Percentiles rank a stretch among this genome's conserved stretches.
Conservation (phyloP, 2,329 filamentous ascomycete genomes). For the Talaromyces piceae region DNA sequence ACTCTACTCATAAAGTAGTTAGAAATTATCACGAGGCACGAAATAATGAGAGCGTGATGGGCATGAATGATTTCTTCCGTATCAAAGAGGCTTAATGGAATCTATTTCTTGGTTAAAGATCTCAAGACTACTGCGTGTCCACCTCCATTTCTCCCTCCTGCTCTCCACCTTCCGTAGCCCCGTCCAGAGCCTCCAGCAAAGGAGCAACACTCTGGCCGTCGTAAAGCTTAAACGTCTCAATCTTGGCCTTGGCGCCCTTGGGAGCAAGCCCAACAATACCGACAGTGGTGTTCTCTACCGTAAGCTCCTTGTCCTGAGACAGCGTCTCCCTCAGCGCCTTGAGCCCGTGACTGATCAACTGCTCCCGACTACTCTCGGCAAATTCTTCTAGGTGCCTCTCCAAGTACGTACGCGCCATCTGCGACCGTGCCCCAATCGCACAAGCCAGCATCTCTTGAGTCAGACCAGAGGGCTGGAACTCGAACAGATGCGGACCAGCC, state of each 20-base stretch:
- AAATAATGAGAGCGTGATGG: not conserved
- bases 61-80: slow-evolving; percentile 16
- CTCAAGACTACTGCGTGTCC: slow-evolving; percentile 37
- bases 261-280: slow-evolving; percentile 65
- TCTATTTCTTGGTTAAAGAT: slow-evolving; percentile 2
- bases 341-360: slow-evolving; percentile 84
- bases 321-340: slow-evolving; percentile 90
- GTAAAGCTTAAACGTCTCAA: slow-evolving; percentile 82
- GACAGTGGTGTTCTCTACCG: slow-evolving; percentile 91
- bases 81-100: slow-evolving; percentile 16
- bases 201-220: slow-evolving; percentile 81
- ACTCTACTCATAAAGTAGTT: not conserved
- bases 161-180: slow-evolving; percentile 35
- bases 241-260: slow-evolving; percentile 44
- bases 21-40: not conserved
- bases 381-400: slow-evolving; percentile 88
- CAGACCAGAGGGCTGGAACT: slow-evolving; percentile 94
- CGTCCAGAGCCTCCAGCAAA: slow-evolving; percentile 68
- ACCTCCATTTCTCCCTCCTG: slow-evolving; percentile 50
- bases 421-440: slow-evolving; percentile 88
- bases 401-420: slow-evolving; percentile 96
- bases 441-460: slow-evolving; percentile 96
- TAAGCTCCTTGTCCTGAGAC: slow-evolving; percentile 95
- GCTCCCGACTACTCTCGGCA: slow-evolving; percentile 65
- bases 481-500: slow-evolving; percentile 88